Evolutionary conservation across 176 grass and related monocot genomes (phyloP).

Genomic region (Paspalum notatum): DNA sequence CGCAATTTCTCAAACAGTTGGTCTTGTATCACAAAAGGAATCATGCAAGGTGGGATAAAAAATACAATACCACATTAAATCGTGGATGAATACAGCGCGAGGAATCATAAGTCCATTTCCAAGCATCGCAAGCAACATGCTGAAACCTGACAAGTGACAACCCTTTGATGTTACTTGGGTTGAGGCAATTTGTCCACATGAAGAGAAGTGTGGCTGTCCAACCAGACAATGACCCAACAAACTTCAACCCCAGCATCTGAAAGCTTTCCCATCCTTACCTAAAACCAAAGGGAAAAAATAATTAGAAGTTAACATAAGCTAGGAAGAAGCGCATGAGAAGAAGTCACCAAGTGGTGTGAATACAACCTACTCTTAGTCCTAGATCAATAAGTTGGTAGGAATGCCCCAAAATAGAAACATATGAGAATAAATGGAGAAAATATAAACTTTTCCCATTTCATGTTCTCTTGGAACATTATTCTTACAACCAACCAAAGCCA

Average conservation of each 20-base stretch:
- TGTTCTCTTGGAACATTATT: background rate
- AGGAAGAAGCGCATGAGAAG: conserved; percentile 5
- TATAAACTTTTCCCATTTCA: conserved; percentile 1
- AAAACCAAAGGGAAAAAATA: conserved; percentile 44
- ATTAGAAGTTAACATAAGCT: conserved; percentile 41
- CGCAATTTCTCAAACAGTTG: conserved; percentile 11
- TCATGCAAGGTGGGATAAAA: conserved; percentile 29
- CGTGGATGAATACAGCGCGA: conserved; percentile 95
- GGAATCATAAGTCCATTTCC: conserved; percentile 99
- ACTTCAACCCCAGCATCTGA: conserved; percentile 55
- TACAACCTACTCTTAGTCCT: conserved; percentile 2
- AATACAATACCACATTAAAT: conserved; percentile 92
- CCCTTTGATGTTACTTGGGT: conserved; percentile 97
- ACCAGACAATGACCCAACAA: conserved; percentile 85
- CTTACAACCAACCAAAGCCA: background rate
- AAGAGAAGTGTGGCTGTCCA: conserved; percentile 99
- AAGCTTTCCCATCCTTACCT: conserved; percentile 88
- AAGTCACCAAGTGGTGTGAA: background rate
- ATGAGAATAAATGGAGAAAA: conserved; percentile 14
- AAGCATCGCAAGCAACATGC: conserved; percentile 97
- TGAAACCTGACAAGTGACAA: conserved; percentile 93
- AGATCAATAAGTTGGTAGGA: conserved; percentile 18
- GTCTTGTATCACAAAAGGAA: conserved; percentile 23
- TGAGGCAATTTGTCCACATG: conserved; percentile 99
- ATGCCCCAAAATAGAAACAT: conserved; percentile 4